Conservation (phyloP, 225 moss, liverwort and hornwort species). For the Pleurozium schreberi region DNA sequence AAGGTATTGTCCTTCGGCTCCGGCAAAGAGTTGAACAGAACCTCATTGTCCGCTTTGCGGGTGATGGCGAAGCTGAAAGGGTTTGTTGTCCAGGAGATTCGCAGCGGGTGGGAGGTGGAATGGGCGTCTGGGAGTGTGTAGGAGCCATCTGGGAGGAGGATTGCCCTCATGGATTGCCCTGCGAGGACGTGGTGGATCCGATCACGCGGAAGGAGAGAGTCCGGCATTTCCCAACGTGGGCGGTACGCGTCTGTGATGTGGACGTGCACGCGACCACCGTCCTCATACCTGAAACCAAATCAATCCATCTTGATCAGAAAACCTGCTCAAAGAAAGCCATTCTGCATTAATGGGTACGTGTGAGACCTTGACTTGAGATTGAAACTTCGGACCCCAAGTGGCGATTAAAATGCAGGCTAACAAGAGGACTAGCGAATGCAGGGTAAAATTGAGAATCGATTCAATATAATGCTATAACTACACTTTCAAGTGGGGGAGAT, state of each 20-base stretch:
- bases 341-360: background rate
- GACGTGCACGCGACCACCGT: constrained; percentile 11
- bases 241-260: constrained; percentile 16
- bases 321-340: background rate
- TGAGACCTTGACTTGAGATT: background rate
- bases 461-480: background rate
- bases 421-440: background rate
- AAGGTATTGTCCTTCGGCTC: background rate
- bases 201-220: constrained; percentile 10
- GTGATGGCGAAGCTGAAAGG: constrained; percentile 65
- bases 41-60: constrained; percentile 37
- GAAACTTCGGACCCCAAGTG: background rate
- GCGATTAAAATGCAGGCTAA: background rate
- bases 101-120: background rate
- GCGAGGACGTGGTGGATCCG: background rate
- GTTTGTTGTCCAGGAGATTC: constrained; percentile 41
- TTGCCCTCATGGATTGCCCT: background rate
- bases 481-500: background rate
- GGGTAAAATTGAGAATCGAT: background rate
- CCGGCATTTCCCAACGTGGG: constrained; percentile 25
- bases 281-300: constrained; percentile 17
- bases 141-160: background rate
- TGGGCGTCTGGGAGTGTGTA: background rate
- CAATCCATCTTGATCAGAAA: background rate
- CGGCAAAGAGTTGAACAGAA: constrained; percentile 48